Base-by-base conservation (phyloP, 2,329 filamentous ascomycete genomes). In the Aspergillus unguis region DNA sequence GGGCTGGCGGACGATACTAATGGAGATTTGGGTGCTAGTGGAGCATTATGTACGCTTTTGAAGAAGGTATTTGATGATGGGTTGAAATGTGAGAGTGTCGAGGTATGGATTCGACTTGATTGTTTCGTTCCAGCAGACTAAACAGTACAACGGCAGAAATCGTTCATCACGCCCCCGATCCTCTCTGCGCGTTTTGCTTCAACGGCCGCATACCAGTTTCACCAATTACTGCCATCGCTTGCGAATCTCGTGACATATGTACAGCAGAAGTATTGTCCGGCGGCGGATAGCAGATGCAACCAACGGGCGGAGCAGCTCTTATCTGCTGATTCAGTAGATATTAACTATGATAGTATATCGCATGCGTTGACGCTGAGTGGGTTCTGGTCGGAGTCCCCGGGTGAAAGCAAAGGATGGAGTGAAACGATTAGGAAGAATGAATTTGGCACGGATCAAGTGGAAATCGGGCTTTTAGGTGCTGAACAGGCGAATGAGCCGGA, bases 381-480 rank as follows among this genome's bases (percentile, higher is more conserved):
- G 28, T 76, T 84, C 48, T 94, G 85, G 84, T 59, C 67, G 11
- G 58, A 67, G 55, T 54, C 73, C 23, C 64, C 67, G 1, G 53
- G 57, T 6, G 58, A 17, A 17, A 17, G 65, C 25, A 27, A 36
- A 11, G 68, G 67, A 6, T 83, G 80, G 81, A 74, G 69, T 23
- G 77, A 81, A 46, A 64, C 65, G 3, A 71, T 79, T 27, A 52
- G 62, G 9, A 66, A 66, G 44, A 48, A 63, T 52, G 25, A 53
- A 31, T 54, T 60, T 42, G 58, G 60, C 6, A 58, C 55, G 1
- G 77, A 84, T 44, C 82, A 86, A 44, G 80, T 90, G 4, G 92
- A 97, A 68, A 83, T 96, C 23, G 92, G 92, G 11, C 80, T 96
- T 38, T 75, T 97, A 52, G 83, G 83, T 5, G 76, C 80, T 8